Conservation (phyloP, 805 yeast genomes). For the Starmerella geochares region DNA sequence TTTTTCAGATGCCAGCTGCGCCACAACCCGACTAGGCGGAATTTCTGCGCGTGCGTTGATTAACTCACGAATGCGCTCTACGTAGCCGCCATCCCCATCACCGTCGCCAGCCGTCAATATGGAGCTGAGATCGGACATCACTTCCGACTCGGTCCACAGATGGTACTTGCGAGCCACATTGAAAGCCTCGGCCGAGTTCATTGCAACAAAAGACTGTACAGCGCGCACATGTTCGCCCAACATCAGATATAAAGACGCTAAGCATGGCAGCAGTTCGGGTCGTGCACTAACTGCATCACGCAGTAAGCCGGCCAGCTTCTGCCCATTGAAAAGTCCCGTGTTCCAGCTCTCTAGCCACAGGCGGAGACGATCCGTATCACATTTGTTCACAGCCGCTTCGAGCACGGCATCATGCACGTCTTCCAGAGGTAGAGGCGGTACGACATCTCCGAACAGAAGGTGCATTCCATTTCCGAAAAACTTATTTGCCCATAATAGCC, state of each 20-base stretch:
- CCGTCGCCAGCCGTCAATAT: conserved; percentile 25
- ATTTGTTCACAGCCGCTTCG: conserved; percentile 35
- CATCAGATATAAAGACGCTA: conserved; percentile 43
- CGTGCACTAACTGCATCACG: conserved; percentile 32
- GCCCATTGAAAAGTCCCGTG: conserved; percentile 40
- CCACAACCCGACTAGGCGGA: conserved; percentile 43
- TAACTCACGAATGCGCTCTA: conserved; percentile 20
- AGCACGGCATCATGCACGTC: conserved; percentile 40
- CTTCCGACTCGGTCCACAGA: conserved; percentile 41
- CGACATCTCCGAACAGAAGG: conserved; percentile 38
- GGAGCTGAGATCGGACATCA: conserved; percentile 40
- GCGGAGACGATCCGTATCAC: conserved; percentile 35
- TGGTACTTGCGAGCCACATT: conserved; percentile 54
- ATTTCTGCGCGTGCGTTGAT: conserved; percentile 37
- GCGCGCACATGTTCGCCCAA: conserved; percentile 53
- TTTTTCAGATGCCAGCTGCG: conserved; percentile 31
- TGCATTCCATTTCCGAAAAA: conserved; percentile 43
- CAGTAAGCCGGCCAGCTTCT: conserved; percentile 37
- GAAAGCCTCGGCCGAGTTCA: conserved; percentile 47
- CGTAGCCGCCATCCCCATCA: conserved; percentile 19
- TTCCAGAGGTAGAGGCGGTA: conserved; percentile 41
- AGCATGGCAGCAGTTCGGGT: conserved; percentile 22
- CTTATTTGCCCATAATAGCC: conserved; percentile 55
- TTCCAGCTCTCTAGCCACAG: conserved; percentile 50
- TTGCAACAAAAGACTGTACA: conserved; percentile 48